Evolutionary conservation across 768 basidiomycete genomes (phyloP), one percentile per base, ranked within the genome.

Genomic region (Steccherinum ochraceum): DNA sequence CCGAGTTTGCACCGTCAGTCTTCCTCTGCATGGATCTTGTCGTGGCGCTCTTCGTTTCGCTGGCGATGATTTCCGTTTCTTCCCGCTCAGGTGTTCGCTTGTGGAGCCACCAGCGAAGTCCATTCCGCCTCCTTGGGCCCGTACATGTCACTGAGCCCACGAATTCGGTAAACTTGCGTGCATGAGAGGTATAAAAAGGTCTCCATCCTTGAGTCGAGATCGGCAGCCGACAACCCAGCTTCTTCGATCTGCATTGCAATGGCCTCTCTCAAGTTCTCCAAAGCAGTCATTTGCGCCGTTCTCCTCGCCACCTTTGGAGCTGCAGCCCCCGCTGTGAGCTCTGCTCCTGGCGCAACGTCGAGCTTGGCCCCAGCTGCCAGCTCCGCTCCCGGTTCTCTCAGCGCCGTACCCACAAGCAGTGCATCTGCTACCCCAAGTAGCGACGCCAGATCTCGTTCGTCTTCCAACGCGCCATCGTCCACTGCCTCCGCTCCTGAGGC

Each of bases 311-410:
- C 45, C 4, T 52, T 43, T 35, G 30, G 40, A 19, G 18, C 35
- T 40, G 61, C 63, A 48, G 55, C 67, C 27, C 56, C 58, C 51
- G 52, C 64, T 44, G 54, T 16, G 18, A 49, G 25, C 23, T 55
- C 62, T 53, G 51, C 59, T 61, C n/a, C n/a, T n/a, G n/a, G n/a
- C n/a, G n/a, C n/a, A n/a, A 52, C 60, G 49, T 48, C 64, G 48
- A 54, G 60, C 46, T 61, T 35, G 21, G 48, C 56, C 2, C 47
- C 49, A 12, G 21, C 53, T 16, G 41, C 19, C 26, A 44, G 41
- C 35, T n/a, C 30, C 23, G 18, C 20, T 4, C 39, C 23, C 10
- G 13, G 46, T 24, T 18, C 41, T 5, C 21, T 23, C 19, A 43
- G 21, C 41, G 19, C 10, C 41, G 41, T 19, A 5, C 19, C 50